Percentiles rank a stretch among this genome's conserved stretches.
These are phyloP conservation scores for Hagleromyces aurorensis DNA, from an alignment of 805 yeast species.

Conservation along the genomic window DNA sequence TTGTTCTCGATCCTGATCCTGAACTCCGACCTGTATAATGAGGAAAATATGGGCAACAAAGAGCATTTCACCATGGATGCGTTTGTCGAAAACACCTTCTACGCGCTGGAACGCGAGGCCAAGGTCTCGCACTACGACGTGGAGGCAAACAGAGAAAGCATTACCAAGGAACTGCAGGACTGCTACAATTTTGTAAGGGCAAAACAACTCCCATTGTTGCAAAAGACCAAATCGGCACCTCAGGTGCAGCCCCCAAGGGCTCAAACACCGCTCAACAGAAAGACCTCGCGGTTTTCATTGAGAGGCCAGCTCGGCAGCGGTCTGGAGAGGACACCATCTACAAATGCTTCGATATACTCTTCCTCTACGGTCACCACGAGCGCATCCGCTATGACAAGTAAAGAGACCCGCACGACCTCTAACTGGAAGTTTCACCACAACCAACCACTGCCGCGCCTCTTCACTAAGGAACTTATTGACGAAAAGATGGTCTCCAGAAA, in stretches of 20 bases:
- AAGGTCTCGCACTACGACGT: slow-evolving; percentile 8
- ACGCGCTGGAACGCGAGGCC: slow-evolving; percentile 34
- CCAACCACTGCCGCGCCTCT: slow-evolving; percentile 18
- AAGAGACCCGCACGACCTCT: slow-evolving; percentile 14
- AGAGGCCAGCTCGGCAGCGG: slow-evolving; percentile 4
- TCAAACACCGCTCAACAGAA: slow-evolving; percentile 3
- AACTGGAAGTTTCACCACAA: slow-evolving; percentile 24
- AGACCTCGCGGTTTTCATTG: slow-evolving; percentile 5
- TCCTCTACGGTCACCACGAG: slow-evolving; percentile 6
- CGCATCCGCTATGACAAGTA: too few relatives aligned
- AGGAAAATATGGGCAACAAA: slow-evolving; percentile 27
- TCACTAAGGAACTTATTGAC: slow-evolving; percentile 22
- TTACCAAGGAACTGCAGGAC: slow-evolving; percentile 14
- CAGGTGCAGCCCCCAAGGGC: slow-evolving; percentile 1
- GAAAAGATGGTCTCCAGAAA: slow-evolving; percentile 9
- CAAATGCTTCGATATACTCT: slow-evolving; percentile 7
- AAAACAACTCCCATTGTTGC: slow-evolving; percentile 20
- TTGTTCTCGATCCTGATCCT: slow-evolving; percentile 63
- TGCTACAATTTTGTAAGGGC: slow-evolving; percentile 20
- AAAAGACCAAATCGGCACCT: slow-evolving; percentile 2
- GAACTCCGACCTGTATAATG: slow-evolving; percentile 71
- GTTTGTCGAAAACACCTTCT: slow-evolving; percentile 43
- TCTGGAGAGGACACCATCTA: slow-evolving; percentile 4
- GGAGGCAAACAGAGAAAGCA: slow-evolving; percentile 5
- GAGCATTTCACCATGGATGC: slow-evolving; percentile 35